These are phyloP conservation scores for Inonotus obliquus DNA, from an alignment of 1,284 basidiomycete species.

Conservation along the genomic window DNA sequence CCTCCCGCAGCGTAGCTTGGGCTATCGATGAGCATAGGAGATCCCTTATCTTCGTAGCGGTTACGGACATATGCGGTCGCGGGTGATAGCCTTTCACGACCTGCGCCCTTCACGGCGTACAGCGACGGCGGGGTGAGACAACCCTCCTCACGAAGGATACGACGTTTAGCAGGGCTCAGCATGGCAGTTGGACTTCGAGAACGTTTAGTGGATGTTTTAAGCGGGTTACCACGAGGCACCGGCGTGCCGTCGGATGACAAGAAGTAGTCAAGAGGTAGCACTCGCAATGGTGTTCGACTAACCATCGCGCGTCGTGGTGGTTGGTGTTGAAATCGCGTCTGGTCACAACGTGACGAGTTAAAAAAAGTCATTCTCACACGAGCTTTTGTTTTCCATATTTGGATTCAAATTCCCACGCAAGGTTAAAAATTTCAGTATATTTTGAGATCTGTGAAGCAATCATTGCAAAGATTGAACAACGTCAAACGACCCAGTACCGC, in stretches of 20 bases:
- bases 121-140: constrained; percentile 33
- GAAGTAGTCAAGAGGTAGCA: constrained; percentile 55
- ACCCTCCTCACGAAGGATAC: constrained; percentile 56
- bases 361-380: neutral
- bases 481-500: constrained; percentile 89
- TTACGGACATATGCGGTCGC: neutral
- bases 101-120: constrained; percentile 30
- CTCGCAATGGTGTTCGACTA: constrained; percentile 39
- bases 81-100: neutral
- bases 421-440: neutral
- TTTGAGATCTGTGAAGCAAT: neutral
- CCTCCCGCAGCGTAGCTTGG: neutral
- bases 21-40: constrained; percentile 19
- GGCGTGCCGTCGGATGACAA: constrained; percentile 30
- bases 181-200: constrained; percentile 38
- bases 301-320: constrained; percentile 8
- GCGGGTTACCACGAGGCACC: constrained; percentile 18
- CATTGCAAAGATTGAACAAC: constrained; percentile 54
- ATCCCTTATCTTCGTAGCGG: neutral
- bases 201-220: constrained; percentile 22
- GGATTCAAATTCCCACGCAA: neutral
- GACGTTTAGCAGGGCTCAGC: constrained; percentile 62
- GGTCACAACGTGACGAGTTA: constrained; percentile 1
- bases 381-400: neutral
- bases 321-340: constrained; percentile 15